Conservation (phyloP, 345 rosid genomes). For the Eucalyptus polybractea region DNA sequence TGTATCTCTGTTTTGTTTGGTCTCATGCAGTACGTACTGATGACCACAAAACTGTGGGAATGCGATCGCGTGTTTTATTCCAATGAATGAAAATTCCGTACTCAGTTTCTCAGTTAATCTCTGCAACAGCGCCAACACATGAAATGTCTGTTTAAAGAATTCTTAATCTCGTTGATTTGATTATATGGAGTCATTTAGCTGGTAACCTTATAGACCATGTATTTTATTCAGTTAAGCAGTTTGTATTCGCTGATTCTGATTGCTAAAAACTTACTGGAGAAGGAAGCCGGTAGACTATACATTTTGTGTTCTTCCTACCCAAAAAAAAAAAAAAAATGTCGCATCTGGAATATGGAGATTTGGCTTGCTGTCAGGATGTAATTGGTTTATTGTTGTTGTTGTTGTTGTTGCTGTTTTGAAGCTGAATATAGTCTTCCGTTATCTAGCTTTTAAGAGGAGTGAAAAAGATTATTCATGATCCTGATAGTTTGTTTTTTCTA, state of each 20-base stretch:
- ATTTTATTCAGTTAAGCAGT: background rate
- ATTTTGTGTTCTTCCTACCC: background rate
- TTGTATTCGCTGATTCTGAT: background rate
- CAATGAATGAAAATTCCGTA: background rate
- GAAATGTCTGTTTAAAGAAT: background rate
- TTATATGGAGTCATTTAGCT: background rate
- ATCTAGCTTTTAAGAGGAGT: background rate
- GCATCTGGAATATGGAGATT: background rate
- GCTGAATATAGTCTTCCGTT: background rate
- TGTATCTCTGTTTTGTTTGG: background rate
- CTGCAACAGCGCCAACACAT: background rate
- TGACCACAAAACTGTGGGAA: background rate
- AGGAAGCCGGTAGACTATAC: background rate
- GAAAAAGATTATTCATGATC: background rate
- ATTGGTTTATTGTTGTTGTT: background rate
- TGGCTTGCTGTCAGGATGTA: background rate
- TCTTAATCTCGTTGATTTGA: background rate
- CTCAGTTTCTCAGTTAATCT: background rate
- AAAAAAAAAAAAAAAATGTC: background rate
- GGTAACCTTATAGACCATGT: background rate
- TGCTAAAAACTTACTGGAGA: background rate
- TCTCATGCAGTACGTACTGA: background rate
- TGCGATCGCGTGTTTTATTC: background rate
- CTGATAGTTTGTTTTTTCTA: background rate
- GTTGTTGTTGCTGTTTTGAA: background rate